Evolutionary conservation across 1,284 basidiomycete genomes (phyloP), one percentile per base, ranked within the genome.

Genomic region (Inonotus hispidus): DNA sequence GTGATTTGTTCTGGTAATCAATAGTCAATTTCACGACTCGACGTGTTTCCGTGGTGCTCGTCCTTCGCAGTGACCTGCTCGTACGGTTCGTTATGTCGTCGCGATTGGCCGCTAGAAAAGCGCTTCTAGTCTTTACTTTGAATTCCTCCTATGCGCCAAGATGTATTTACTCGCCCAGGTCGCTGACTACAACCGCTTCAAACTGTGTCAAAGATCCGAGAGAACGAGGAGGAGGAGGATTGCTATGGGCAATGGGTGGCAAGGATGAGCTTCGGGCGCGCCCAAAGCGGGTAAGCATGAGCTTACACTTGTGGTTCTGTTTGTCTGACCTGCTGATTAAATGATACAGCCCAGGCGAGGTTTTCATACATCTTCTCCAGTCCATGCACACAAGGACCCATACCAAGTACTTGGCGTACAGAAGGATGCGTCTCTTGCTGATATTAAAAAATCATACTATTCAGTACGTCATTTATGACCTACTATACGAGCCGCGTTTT

Each of bases 391-490:
- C n/a, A 97, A 94, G 73, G 88, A 95, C 71, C 97, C 97, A 0
- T 99, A 99, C 73, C 75, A 90, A 49, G 88, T 93, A 19, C 78
- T 99, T 8, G 96, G 96, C 29, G 90, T 99, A 13, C 83, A 82
- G 67, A 87, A 87, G 69, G 93, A 95, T 73, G 92, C 96, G 50
- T 82, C 85, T 27, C 72, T 86, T 19, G 84, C 88, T 47, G 95
- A 99, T 67, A 98, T 99, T 71, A 99, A 99, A 82, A 96, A 97
- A 74, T 83, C 85, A 0, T 99, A 99, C 75, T 99, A 98, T 73
- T 82, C 88, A 68, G 95, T 95, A 71, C 69, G 87, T 72, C 43
- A 7, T 27, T 32, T 19, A n/a, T 58, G 10, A 27, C 35, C 19
- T 43, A 14, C 41, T 43, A 43, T 16, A 19, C 7, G 27, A 27